Evolutionary conservation across 140 eudicot species (phyloP).

Genomic region (Erigeron philadelphicus): DNA sequence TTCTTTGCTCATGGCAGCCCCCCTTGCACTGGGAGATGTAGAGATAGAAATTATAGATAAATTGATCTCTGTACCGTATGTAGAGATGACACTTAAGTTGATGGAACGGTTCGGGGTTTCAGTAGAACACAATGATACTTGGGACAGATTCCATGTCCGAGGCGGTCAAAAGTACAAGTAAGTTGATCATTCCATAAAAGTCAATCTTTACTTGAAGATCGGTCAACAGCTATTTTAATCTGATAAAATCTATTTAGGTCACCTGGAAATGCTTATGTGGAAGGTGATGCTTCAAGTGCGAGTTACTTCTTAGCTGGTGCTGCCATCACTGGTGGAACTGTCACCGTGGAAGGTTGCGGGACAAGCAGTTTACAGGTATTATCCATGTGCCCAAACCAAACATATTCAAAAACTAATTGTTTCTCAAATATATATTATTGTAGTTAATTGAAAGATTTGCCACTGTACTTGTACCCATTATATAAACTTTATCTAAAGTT

Average conservation of each 20-base stretch:
- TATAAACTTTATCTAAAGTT: no score
- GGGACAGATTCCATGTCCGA: slow-evolving; percentile 66
- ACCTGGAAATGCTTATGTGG: slow-evolving; percentile 83
- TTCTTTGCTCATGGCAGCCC: slow-evolving; percentile 90
- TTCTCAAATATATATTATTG: not conserved
- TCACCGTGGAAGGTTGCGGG: slow-evolving; percentile 93
- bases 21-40: slow-evolving; percentile 73
- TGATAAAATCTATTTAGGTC: slow-evolving; percentile 41
- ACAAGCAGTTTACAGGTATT: slow-evolving; percentile 80
- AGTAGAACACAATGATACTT: slow-evolving; percentile 64
- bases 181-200: slow-evolving; percentile 18
- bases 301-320: slow-evolving; percentile 93
- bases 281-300: slow-evolving; percentile 96
- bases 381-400: not conserved
- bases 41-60: slow-evolving; percentile 85
- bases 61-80: slow-evolving; percentile 80
- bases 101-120: slow-evolving; percentile 83
- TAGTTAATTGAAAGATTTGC: no score
- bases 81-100: slow-evolving; percentile 85
- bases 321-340: slow-evolving; percentile 83
- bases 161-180: slow-evolving; percentile 93
- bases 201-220: slow-evolving; percentile 18
- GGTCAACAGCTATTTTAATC: not conserved
- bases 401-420: not conserved
- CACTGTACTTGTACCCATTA: no score